Evolutionary conservation across 1,284 basidiomycete species (phyloP).

Genomic region (Veloboletus limbatus): DNA sequence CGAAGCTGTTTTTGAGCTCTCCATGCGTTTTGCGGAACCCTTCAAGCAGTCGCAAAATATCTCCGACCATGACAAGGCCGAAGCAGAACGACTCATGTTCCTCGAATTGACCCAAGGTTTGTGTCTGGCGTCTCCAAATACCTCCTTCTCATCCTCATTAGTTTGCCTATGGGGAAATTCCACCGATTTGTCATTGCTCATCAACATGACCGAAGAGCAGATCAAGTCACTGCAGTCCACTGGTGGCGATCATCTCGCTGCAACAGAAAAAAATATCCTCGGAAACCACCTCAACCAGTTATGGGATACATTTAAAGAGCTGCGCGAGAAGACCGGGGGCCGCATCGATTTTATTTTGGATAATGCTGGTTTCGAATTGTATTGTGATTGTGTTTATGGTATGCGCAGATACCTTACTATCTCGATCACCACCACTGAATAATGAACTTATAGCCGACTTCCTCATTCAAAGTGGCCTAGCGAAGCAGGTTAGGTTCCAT

Average conservation of each 20-base stretch:
- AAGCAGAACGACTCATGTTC: slow-evolving; percentile 90
- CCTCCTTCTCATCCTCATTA: slow-evolving; percentile 28
- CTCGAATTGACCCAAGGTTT: slow-evolving; percentile 87
- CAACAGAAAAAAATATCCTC: slow-evolving; percentile 94
- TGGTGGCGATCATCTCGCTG: slow-evolving; percentile 91
- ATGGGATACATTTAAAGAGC: slow-evolving; percentile 78
- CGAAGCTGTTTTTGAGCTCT: slow-evolving; percentile 94
- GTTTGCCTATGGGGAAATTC: slow-evolving; percentile 96
- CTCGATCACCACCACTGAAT: slow-evolving; percentile 6
- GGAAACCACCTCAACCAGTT: slow-evolving; percentile 80
- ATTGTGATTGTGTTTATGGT: slow-evolving; percentile 96
- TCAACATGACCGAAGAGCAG: slow-evolving; percentile 99
- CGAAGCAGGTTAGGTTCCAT: slow-evolving; percentile 87
- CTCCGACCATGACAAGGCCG: slow-evolving; percentile 57
- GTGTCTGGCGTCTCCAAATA: slow-evolving; percentile 8
- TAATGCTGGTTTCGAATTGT: slow-evolving; percentile 92
- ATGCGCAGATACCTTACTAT: slow-evolving; percentile 26
- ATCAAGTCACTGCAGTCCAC: slow-evolving; percentile 98
- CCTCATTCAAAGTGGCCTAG: slow-evolving; percentile 89
- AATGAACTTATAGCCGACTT: slow-evolving; percentile 63
- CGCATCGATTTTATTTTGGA: slow-evolving; percentile 89
- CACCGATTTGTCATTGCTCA: slow-evolving; percentile 94
- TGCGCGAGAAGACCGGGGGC: slow-evolving; percentile 71
- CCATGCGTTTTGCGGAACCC: slow-evolving; percentile 88
- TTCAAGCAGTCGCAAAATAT: slow-evolving; percentile 62